These are phyloP conservation scores for Stylosanthes scabra DNA, from an alignment of 331 rosid species.

Conservation along the genomic window DNA sequence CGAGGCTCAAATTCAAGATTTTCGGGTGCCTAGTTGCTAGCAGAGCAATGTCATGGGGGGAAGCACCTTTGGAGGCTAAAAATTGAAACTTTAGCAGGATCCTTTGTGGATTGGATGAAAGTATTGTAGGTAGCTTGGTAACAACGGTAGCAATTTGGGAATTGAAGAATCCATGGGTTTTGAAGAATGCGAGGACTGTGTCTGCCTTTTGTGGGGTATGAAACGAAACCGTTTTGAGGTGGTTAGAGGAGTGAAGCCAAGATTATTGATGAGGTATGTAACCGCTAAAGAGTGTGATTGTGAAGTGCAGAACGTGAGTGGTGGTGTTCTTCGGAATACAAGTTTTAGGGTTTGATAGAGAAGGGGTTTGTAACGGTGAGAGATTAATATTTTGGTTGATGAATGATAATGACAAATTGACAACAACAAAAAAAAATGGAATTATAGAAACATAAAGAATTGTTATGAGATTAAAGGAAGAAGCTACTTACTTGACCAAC, in stretches of 20 bases:
- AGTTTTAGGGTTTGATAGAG: too few relatives aligned
- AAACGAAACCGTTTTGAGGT: slow-evolving; percentile 5
- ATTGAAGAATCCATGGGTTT: slow-evolving; percentile 26
- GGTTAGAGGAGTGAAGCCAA: slow-evolving; percentile 40
- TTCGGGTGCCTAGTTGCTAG: not conserved
- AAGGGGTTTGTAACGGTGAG: too few relatives aligned
- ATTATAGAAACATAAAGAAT: too few relatives aligned
- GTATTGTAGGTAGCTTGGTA: not conserved
- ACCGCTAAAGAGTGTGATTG: slow-evolving; percentile 18
- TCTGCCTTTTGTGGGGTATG: slow-evolving; percentile 33
- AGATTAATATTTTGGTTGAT: too few relatives aligned
- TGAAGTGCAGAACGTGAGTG: slow-evolving; percentile 7
- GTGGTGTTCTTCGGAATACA: not conserved
- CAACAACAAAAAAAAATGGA: too few relatives aligned
- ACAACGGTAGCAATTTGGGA: not conserved
- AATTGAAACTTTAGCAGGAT: slow-evolving; percentile 39
- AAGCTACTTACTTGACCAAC: too few relatives aligned
- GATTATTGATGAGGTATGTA: slow-evolving; percentile 38
- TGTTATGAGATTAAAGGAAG: too few relatives aligned
- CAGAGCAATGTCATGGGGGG: slow-evolving; percentile 23
- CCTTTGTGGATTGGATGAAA: not conserved
- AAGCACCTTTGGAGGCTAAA: slow-evolving; percentile 44
- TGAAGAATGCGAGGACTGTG: slow-evolving; percentile 34
- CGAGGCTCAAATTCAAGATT: slow-evolving; percentile 12
- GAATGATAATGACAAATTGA: too few relatives aligned